Evolutionary conservation across 1,284 basidiomycete genomes (phyloP), one percentile per base, ranked within the genome.

Genomic region (Mycosarcoma maydis): DNA sequence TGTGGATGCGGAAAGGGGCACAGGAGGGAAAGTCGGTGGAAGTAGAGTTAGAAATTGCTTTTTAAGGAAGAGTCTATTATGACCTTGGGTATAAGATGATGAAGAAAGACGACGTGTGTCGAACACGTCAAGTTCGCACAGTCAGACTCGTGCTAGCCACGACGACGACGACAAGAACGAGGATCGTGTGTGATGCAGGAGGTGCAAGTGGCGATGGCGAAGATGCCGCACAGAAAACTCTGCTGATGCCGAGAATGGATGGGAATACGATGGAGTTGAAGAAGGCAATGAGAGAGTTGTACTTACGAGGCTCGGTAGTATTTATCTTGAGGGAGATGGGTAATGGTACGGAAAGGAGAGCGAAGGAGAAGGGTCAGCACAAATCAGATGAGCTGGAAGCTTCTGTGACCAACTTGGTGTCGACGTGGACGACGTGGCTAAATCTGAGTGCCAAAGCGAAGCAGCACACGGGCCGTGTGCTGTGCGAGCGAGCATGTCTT

Each of bases 291-390:
- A 38, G 17, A 13, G 30, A 26, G 33, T 3, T 6, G 3, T 9
- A 64, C 60, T 64, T 64, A 64, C 60, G 49, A 52, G 44, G 22
- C 44, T 39, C 53, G 53, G 53, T 36, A 64, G 53, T 64, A 56
- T 64, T 52, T 64, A 64, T 64, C 60, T 57, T 53, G 61, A 65
- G 39, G 60, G 36, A 22, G 26, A 19, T 37, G 36, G 53, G 45
- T 41, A 55, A 65, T 65, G 61, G 45, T 45, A 46, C 33, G 36
- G 39, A 37, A 27, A 30, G 29, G 40, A 53, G 39, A 34, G 32
- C 37, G 20, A 19, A 30, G 29, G 38, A 36, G 14, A 20, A 20
- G 39, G 41, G 29, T 23, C 30, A 36, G 32, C 37, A 39, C 38
- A 22, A 30, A 11, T 13, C 14, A 22, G 62, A 51, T 66, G 62